Evolutionary conservation across 371 early-diverging fungal species (phyloP).

Genomic region (Mucor saturninus): DNA sequence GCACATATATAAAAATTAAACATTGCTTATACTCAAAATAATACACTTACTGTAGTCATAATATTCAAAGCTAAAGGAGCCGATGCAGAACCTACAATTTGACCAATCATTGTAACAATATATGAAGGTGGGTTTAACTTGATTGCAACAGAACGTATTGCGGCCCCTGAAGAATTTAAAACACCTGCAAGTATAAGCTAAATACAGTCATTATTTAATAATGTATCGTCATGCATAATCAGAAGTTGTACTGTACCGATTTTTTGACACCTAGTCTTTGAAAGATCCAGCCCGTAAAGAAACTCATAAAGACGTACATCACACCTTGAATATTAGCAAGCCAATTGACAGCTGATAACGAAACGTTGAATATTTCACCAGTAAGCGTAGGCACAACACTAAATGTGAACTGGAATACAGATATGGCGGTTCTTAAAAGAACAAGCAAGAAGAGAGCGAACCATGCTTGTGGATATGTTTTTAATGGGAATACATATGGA

Average conservation of each 20-base stretch:
- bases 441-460: conserved; percentile 37
- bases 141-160: conserved; percentile 54
- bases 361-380: conserved; percentile 31
- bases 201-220: neutral
- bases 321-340: conserved; percentile 42
- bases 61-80: conserved; percentile 67
- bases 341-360: conserved; percentile 46
- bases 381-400: conserved; percentile 39
- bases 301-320: conserved; percentile 42
- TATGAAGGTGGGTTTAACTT: conserved; percentile 37
- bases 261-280: conserved; percentile 41
- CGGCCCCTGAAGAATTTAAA: conserved; percentile 51
- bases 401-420: conserved; percentile 47
- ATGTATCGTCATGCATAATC: neutral
- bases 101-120: conserved; percentile 58
- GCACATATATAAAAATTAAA: neutral
- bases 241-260: conserved; percentile 28
- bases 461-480: conserved; percentile 49
- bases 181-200: conserved; percentile 57
- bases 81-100: conserved; percentile 60
- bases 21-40: neutral
- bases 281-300: conserved; percentile 46
- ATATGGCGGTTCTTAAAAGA: conserved; percentile 35
- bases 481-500: conserved; percentile 19
- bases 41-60: conserved; percentile 51